These are phyloP conservation scores for Lecanicillium sp. DNA, from an alignment of 2,329 filamentous ascomycete species.

Conservation along the genomic window DNA sequence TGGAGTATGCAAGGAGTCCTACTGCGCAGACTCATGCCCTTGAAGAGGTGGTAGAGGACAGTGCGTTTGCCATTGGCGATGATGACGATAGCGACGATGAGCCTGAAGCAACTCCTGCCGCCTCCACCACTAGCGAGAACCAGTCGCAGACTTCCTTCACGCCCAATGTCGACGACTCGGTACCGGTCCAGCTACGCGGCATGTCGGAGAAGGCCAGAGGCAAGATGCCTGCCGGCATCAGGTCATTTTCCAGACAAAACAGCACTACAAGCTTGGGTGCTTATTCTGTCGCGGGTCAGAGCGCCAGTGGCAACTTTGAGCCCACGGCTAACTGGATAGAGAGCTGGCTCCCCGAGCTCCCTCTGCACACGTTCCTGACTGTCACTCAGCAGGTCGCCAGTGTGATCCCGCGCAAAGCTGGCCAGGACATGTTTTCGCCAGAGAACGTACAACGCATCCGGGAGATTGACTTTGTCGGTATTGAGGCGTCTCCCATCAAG, in stretches of 20 bases:
- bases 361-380: slow-evolving; percentile 78
- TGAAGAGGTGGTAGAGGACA: slow-evolving; percentile 51
- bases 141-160: slow-evolving; percentile 63
- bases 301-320: slow-evolving; percentile 59
- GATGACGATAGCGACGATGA: slow-evolving; percentile 47
- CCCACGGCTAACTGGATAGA: slow-evolving; percentile 85
- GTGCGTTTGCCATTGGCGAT: slow-evolving; percentile 77
- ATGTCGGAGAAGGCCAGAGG: slow-evolving; percentile 98
- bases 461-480: slow-evolving; percentile 57
- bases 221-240: slow-evolving; percentile 82
- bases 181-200: slow-evolving; percentile 75
- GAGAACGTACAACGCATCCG: slow-evolving; percentile 50
- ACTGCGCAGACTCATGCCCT: slow-evolving; percentile 22
- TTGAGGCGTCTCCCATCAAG: slow-evolving; percentile 68
- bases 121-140: slow-evolving; percentile 58
- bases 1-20: slow-evolving; percentile 50
- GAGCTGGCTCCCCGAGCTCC: slow-evolving; percentile 85
- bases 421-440: slow-evolving; percentile 36
- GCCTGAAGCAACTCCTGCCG: slow-evolving; percentile 50
- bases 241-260: slow-evolving; percentile 84
- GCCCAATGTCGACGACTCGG: slow-evolving; percentile 64
- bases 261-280: slow-evolving; percentile 75
- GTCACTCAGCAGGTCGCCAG: slow-evolving; percentile 62
- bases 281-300: slow-evolving; percentile 52
- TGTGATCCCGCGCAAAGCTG: slow-evolving; percentile 46